Evolutionary conservation across 805 yeast genomes (phyloP), one percentile per base, ranked within the genome.

Genomic region (Cyberlindnera nakhonratchasimensis): DNA sequence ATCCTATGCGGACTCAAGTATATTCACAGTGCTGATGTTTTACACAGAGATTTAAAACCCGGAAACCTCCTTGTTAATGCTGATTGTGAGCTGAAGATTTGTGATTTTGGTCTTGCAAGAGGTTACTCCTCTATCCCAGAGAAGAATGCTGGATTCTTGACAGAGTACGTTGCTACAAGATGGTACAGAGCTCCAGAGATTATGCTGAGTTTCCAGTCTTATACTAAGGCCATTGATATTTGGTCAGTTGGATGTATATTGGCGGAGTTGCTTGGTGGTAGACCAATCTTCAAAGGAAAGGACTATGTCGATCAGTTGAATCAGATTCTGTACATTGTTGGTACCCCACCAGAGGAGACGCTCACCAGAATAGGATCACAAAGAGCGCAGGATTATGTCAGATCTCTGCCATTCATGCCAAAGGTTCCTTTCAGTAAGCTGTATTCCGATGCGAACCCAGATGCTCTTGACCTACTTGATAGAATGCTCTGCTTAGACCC

Each of bases 181-280:
- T 93, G 99, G 99, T 93, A 93, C 65, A 73, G 99, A 53, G 99
- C 99, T 3, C 99, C 99, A 0, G 99, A 93, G 60, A 89, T 93
- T 64, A 91, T 93, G 89, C 72, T 93, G 42, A 83, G 95, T 50
- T 88, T 86, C 69, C 95, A 93, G 62, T 87, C 90, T 45, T 91
- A 91, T 64, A 86, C 98, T 6, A 90, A 88, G 66, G 96, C 99
- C 19, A 91, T 93, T 46, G 99, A 93, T 63, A 76, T 93, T 43
- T 93, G 99, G 99, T 88, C 97, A 0, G 95, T 93, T 17, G 99
- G 99, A 3, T 93, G 99, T 67, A 90, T 93, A 45, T 68, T 93
- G 41, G 99, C 98, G 1, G 99, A 93, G 61, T 73, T 93, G 48
- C 67, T 93, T 16, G 96, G 96, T 3, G 90, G 97, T 0, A 78